These are phyloP conservation scores for Capsicum pubescens DNA, from an alignment of 257 asterid genomes.

Conservation along the genomic window DNA sequence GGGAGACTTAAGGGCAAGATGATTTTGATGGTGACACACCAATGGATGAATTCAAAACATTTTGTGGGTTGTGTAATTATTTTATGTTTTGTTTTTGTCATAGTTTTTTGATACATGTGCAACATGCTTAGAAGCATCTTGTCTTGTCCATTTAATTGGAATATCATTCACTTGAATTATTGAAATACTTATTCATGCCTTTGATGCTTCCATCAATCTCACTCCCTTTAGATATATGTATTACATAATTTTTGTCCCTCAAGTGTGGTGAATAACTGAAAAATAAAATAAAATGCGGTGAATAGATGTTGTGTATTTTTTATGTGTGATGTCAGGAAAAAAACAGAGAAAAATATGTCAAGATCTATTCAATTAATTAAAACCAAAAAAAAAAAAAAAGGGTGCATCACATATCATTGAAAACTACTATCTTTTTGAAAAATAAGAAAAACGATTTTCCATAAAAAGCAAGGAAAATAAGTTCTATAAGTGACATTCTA, in stretches of 20 bases:
- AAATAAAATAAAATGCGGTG: not conserved
- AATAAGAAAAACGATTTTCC: not conserved
- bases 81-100: not conserved
- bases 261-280: not conserved
- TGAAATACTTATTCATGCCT: not conserved
- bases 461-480: not conserved
- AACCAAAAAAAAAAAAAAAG: not conserved
- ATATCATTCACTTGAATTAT: not conserved
- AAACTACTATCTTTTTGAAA: not conserved
- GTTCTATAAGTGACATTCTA: not conserved
- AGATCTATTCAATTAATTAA: not conserved
- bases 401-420: not conserved
- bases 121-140: constrained; percentile 1
- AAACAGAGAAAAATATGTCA: not conserved
- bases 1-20: not conserved
- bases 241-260: not conserved
- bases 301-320: not conserved
- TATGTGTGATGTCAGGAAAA: not conserved
- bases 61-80: constrained; percentile 21
- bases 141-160: not conserved
- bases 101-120: constrained; percentile 19
- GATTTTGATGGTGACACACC: constrained; percentile 25
- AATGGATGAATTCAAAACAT: constrained; percentile 18
- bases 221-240: not conserved
- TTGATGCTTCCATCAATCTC: not conserved